phyloP scores from a whole-genome alignment of 176 grass and related monocot genomes.

The Neostapfia colusana region DNA sequence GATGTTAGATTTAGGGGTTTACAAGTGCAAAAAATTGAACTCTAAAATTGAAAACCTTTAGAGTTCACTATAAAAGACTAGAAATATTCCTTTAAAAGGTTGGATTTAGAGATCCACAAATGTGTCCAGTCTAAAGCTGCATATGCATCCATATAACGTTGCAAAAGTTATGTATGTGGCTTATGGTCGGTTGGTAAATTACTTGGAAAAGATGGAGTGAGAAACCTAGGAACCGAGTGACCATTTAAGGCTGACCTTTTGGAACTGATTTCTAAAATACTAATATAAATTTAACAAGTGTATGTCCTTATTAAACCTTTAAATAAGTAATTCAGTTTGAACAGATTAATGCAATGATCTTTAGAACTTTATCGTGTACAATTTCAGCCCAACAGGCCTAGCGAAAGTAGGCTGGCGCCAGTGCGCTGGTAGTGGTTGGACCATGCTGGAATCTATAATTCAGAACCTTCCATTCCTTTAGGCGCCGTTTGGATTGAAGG shows the following conservation, averaged over 20 bases:
- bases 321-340: background rate
- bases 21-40: too few species aligned
- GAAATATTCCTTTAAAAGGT: too few species aligned
- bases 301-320: too few species aligned
- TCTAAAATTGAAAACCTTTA: too few species aligned
- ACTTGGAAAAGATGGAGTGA: background rate
- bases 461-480: too few species aligned
- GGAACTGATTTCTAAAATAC: too few species aligned
- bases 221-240: background rate
- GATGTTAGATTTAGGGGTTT: too few species aligned
- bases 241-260: background rate
- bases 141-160: slow-evolving; percentile 1
- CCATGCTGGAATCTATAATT: background rate
- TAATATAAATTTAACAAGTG: too few species aligned
- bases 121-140: background rate
- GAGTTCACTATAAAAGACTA: too few species aligned
- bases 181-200: slow-evolving; percentile 18
- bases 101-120: too few species aligned
- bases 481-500: too few species aligned
- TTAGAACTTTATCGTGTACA: background rate
- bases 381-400: background rate
- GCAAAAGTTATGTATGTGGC: slow-evolving; percentile 18
- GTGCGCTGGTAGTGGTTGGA: too few species aligned
- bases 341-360: background rate
- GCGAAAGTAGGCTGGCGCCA: background rate